These are phyloP conservation scores for Apiotrichum gamsii DNA, from an alignment of 1,284 basidiomycete species.

Conservation along the genomic window DNA sequence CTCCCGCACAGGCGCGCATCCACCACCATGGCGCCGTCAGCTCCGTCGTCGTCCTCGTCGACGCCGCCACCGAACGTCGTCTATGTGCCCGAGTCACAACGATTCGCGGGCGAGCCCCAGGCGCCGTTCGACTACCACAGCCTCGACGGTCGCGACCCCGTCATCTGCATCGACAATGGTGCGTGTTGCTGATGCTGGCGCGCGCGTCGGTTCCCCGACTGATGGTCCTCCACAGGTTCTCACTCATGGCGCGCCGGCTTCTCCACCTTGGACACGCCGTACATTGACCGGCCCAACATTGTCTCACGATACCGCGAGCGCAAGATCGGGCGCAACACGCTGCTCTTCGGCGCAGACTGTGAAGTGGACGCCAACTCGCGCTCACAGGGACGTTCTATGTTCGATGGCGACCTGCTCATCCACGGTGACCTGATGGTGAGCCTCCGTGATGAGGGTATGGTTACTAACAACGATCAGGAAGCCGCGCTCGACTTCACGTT, in stretches of 20 bases:
- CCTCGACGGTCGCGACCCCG: slow-evolving; percentile 25
- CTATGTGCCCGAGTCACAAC: slow-evolving; percentile 27
- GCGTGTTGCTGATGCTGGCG: slow-evolving; percentile 15
- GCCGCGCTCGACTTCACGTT: slow-evolving; percentile 90
- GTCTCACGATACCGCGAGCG: slow-evolving; percentile 82
- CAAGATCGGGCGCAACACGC: slow-evolving; percentile 66
- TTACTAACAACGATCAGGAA: slow-evolving; percentile 71
- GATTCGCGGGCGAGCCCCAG: slow-evolving; percentile 22
- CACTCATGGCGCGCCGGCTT: slow-evolving; percentile 87
- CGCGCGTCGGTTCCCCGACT: too few relatives aligned
- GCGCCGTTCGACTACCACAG: slow-evolving; percentile 31
- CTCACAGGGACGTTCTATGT: slow-evolving; percentile 69
- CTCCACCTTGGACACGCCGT: slow-evolving; percentile 48
- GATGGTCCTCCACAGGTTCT: slow-evolving; percentile 52
- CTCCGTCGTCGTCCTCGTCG: slow-evolving; percentile 22
- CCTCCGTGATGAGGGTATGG: slow-evolving; percentile 14
- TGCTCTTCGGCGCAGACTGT: slow-evolving; percentile 77
- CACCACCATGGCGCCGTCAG: slow-evolving; percentile 5
- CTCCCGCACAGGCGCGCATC: too few relatives aligned
- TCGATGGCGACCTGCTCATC: slow-evolving; percentile 82
- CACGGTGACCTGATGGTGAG: slow-evolving; percentile 86
- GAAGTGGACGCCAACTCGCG: slow-evolving; percentile 76
- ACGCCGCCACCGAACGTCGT: slow-evolving; percentile 20
- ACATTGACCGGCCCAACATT: slow-evolving; percentile 63
- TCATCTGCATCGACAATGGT: slow-evolving; percentile 85